Base-by-base conservation (phyloP, 805 yeast species). In the Saturnispora mendoncae region DNA sequence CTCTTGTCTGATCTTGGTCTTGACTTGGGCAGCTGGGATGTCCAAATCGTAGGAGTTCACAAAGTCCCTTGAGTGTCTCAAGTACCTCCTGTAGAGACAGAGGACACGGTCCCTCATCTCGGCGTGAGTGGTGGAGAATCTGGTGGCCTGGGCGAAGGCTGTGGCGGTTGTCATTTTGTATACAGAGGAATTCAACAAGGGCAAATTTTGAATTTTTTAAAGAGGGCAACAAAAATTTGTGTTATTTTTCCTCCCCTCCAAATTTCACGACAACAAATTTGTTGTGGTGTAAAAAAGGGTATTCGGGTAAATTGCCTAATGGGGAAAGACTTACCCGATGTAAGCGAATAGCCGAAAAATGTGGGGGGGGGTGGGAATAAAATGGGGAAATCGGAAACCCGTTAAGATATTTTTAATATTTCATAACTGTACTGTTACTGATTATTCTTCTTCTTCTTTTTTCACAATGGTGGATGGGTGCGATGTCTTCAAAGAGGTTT, bases 1-100 rank as follows among this genome's bases (percentile, higher is more conserved):
- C 62, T 85, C 92, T 62, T 84, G 92, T 71, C 95, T 78, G 50
- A 85, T 72, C 65, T 81, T 83, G 43, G 94, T 83, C 62, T 85
- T 78, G 44, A 84, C 79, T 46, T 76, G 72, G 30, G 90, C 78
- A 9, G 81, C 76, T 25, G 94, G 90, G 68, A 81, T 72, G 60
- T 81, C 84, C 60, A 80, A 65, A 58, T 78, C 84, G 58, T 81
- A 80, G 51, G 76, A 65, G 64, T 80, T 77, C 51, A 76, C 72
- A 39, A 63, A 61, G 28, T 55, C 61, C 39, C 63, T 55, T 1
- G 78, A 46, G 74, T 73, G 67, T 71, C 73, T 67, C 79, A 75
- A 55, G 74, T 72, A 85, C 58, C 75, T 72, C 50, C 94, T 75
- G 71, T 85, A 85, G 46, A 84, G 70, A 46, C 73, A 72, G 45